Base-by-base conservation (phyloP, 371 early-diverging fungal genomes). In the Capillidium heterosporum region DNA sequence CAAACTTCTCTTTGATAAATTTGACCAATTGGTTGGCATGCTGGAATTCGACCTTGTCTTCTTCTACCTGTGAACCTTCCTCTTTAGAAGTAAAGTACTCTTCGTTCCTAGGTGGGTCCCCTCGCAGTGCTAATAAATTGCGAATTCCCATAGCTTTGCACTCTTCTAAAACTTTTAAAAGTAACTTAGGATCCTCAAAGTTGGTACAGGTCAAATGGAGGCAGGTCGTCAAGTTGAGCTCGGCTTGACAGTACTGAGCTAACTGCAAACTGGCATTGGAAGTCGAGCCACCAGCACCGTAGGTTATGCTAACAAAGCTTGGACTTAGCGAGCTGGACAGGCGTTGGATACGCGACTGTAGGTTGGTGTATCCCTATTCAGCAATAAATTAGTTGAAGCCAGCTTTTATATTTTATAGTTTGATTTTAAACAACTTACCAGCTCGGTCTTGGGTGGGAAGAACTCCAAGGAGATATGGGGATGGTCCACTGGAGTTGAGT, bases 151-250 rank as follows among this genome's bases (percentile, higher is more conserved):
- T 77, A 7, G 70, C 70, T 60, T 90, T 88, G 7, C 94, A 95
- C 41, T 82, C 80, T 70, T 76, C 17, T 52, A 53, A 11, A n/a
- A 10, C 0, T 31, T 3, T 29, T 8, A 59, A 24, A 2, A 52
- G 48, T 31, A 24, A 40, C 32, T 49, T 19, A 17, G n/a, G 27
- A 1, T 27, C 72, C 40, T 84, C 87, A 89, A 94, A 92, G 69
- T 96, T 96, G 58, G 97, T 94, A 65, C 95, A 94, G 0, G 97
- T 94, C 62, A 96, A 68, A 65, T 96, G 97, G 91, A 96, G 89
- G 60, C 85, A 78, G 0, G 91, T 83, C 59, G 91, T 89, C 13
- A 94, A 70, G 1, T 91, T 91, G 53, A 86, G 82, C 0, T 87
- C 76, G 11, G 75, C 73, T 68, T 94, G 91, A 15, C 89, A 85